Evolutionary conservation across 2,329 filamentous ascomycete species (phyloP).

Genomic region (Colletotrichum sp.): DNA sequence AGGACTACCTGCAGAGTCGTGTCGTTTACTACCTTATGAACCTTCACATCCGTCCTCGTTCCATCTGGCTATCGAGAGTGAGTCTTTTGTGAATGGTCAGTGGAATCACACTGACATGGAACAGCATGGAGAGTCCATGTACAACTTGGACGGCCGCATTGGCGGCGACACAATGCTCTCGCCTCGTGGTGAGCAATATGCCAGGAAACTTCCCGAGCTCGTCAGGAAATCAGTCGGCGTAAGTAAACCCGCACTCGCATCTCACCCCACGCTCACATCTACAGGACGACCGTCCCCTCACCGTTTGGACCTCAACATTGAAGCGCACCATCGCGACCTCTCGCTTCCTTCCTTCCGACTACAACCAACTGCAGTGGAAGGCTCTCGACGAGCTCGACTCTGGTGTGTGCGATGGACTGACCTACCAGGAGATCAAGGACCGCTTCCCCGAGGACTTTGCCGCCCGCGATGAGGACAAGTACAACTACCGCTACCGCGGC

Average conservation of each 20-base stretch:
- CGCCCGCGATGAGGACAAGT: constrained; percentile 96
- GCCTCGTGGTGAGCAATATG: constrained; percentile 85
- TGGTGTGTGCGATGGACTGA: constrained; percentile 94
- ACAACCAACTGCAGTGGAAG: constrained; percentile 98
- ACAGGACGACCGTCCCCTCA: constrained; percentile 65
- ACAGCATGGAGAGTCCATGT: constrained; percentile 92
- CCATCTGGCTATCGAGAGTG: constrained; percentile 94
- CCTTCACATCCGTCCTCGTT: constrained; percentile 93
- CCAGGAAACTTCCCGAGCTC: constrained; percentile 81
- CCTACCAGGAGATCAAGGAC: constrained; percentile 93
- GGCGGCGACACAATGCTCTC: constrained; percentile 92
- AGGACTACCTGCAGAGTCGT: constrained; percentile 94
- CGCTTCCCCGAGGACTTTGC: constrained; percentile 93
- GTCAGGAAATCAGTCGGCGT: constrained; percentile 88
- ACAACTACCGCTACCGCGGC: constrained; percentile 98
- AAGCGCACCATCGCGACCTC: constrained; percentile 91
- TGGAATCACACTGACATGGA: background rate
- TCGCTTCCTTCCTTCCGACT: constrained; percentile 78
- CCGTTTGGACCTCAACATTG: constrained; percentile 68
- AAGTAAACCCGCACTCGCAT: constrained; percentile 36
- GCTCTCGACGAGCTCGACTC: constrained; percentile 96
- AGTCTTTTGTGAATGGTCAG: constrained; percentile 36
- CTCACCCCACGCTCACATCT: constrained; percentile 22
- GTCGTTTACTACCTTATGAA: constrained; percentile 99
- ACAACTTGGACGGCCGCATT: constrained; percentile 89